phyloP scores from a whole-genome alignment of 2,329 filamentous ascomycete species.

The Xylariaceae sp. region DNA sequence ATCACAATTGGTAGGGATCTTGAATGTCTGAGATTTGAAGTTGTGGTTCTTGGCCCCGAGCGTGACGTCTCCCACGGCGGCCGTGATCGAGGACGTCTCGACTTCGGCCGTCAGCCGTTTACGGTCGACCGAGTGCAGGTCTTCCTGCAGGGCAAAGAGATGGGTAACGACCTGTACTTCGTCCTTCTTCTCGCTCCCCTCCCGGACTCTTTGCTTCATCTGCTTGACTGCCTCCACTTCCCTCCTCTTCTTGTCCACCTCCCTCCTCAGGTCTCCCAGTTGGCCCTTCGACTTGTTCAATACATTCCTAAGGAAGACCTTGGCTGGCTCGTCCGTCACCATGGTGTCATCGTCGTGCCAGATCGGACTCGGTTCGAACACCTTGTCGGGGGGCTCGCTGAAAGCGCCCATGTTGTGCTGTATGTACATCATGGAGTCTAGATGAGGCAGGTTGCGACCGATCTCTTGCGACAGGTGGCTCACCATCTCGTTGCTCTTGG shows the following conservation, averaged over 20 bases:
- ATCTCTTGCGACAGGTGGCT: conserved; percentile 75
- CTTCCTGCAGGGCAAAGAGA: conserved; percentile 80
- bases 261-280: conserved; percentile 70
- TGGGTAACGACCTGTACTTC: conserved; percentile 78
- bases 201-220: conserved; percentile 68
- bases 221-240: conserved; percentile 77
- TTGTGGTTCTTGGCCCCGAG: conserved; percentile 91
- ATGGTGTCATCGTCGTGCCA: conserved; percentile 93
- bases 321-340: conserved; percentile 79
- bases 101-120: conserved; percentile 84
- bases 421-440: conserved; percentile 98
- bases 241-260: conserved; percentile 78
- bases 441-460: conserved; percentile 74
- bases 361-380: conserved; percentile 89
- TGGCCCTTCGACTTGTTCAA: conserved; percentile 85
- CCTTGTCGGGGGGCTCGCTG: conserved; percentile 78
- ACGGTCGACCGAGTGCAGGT: conserved; percentile 76
- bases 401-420: conserved; percentile 80
- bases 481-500: conserved; percentile 66
- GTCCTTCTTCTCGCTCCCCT: conserved; percentile 82
- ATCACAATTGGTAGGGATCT: conserved; percentile 98
- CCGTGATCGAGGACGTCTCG: conserved; percentile 88
- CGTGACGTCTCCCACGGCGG: conserved; percentile 85
- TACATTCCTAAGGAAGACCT: conserved; percentile 86
- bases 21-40: conserved; percentile 98